phyloP scores from a whole-genome alignment of 441 rosid species.

The Gossypium schwendimanii region DNA sequence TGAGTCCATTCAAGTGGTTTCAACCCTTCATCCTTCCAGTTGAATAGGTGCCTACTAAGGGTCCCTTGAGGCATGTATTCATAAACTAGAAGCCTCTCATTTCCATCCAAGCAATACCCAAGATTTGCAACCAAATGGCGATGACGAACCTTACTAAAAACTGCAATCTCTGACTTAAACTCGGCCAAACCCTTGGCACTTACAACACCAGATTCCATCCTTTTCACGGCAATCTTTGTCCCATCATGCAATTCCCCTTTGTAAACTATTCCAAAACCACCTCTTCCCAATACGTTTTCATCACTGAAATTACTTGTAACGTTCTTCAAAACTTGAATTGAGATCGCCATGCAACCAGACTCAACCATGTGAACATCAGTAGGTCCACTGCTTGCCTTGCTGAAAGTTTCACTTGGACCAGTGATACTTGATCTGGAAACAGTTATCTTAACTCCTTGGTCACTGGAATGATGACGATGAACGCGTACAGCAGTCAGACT shows the following conservation, averaged over 20 bases:
- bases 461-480: slow-evolving; percentile 30
- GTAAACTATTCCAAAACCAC: slow-evolving; percentile 44
- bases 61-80: slow-evolving; percentile 36
- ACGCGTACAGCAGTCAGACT: slow-evolving; percentile 24
- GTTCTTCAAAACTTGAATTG: slow-evolving; percentile 37
- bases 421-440: slow-evolving; percentile 18
- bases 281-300: slow-evolving; percentile 35
- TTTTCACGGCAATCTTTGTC: slow-evolving; percentile 44
- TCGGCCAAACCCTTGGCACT: slow-evolving; percentile 38
- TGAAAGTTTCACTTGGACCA: slow-evolving; percentile 15
- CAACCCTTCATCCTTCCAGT: slow-evolving; percentile 34
- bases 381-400: slow-evolving; percentile 19
- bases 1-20: slow-evolving; percentile 45
- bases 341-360: slow-evolving; percentile 35
- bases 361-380: slow-evolving; percentile 30
- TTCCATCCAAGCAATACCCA: slow-evolving; percentile 43
- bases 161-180: slow-evolving; percentile 42
- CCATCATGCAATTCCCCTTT: slow-evolving; percentile 44
- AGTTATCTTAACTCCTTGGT: slow-evolving; percentile 26
- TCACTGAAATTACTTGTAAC: slow-evolving; percentile 30
- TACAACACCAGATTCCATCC: slow-evolving; percentile 36
- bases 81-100: slow-evolving; percentile 28
- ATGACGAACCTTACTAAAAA: slow-evolving; percentile 43
- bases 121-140: slow-evolving; percentile 40
- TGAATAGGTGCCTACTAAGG: slow-evolving; percentile 31